A percentile compares a stretch with the other conserved stretches of the same genome.
These are phyloP conservation scores for Oryza punctata DNA, from an alignment of 176 grass and related monocot species.

Conservation along the genomic window DNA sequence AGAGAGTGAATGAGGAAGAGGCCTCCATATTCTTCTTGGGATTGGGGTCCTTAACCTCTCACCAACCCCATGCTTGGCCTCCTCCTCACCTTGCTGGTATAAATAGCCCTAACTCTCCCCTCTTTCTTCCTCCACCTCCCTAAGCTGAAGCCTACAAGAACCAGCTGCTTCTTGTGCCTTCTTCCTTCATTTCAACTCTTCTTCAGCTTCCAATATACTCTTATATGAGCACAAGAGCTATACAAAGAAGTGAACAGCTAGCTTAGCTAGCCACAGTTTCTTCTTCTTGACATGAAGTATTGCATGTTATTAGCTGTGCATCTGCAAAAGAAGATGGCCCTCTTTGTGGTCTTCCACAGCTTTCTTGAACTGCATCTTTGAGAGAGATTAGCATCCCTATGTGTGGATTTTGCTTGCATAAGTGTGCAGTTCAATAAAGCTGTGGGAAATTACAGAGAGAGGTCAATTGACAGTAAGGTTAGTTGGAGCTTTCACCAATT, in stretches of 20 bases:
- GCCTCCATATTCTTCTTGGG: constrained; percentile 88
- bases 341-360: constrained; percentile 99
- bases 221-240: neutral
- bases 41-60: constrained; percentile 76
- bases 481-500: neutral
- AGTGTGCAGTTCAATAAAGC: constrained; percentile 89
- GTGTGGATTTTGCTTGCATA: constrained; percentile 16
- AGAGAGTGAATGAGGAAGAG: neutral
- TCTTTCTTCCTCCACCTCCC: constrained; percentile 29
- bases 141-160: neutral
- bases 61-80: constrained; percentile 36
- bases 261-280: neutral
- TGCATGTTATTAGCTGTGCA: neutral
- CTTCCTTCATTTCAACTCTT: neutral
- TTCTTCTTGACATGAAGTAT: neutral
- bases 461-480: constrained; percentile 39
- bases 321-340: constrained; percentile 46
- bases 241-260: neutral
- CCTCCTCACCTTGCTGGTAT: constrained; percentile 47
- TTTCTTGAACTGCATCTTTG: constrained; percentile 98
- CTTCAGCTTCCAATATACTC: neutral
- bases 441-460: constrained; percentile 89
- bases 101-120: constrained; percentile 48
- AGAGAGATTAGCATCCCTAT: neutral
- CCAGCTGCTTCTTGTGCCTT: neutral